Evolutionary conservation across 768 basidiomycete genomes (phyloP).

Genomic region (Suillus luteus): DNA sequence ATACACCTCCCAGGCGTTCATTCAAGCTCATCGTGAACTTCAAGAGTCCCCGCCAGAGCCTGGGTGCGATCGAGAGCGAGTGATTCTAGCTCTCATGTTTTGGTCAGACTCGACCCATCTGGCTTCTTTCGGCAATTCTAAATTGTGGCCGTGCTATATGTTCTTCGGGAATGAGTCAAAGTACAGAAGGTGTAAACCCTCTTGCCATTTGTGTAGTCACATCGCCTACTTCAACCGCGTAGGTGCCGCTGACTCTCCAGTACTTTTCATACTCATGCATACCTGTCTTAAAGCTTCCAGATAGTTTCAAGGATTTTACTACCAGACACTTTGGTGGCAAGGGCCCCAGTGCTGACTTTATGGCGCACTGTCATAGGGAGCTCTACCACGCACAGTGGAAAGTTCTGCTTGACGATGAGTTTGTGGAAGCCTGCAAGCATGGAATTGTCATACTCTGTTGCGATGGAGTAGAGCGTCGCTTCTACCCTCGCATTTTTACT

Average conservation of each 20-base stretch:
- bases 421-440: neutral
- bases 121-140: conserved; percentile 31
- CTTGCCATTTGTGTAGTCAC: conserved; percentile 12
- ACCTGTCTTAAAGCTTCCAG: conserved; percentile 14
- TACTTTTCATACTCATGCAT: neutral
- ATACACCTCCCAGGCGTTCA: conserved; percentile 21
- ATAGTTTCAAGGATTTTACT: conserved; percentile 18
- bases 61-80: conserved; percentile 17
- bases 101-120: conserved; percentile 37
- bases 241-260: neutral
- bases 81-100: conserved; percentile 28
- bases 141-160: conserved; percentile 29
- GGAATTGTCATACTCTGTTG: conserved; percentile 16
- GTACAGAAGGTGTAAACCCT: conserved; percentile 23
- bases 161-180: conserved; percentile 26
- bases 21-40: conserved; percentile 20
- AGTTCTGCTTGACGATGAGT: neutral
- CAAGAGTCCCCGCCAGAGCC: conserved; percentile 20
- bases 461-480: conserved; percentile 11
- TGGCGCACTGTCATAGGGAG: neutral
- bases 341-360: neutral
- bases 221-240: conserved; percentile 17
- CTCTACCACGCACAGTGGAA: neutral
- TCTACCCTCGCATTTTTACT: conserved; percentile 30
- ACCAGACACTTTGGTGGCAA: conserved; percentile 5